Evolutionary conservation across 164 flowering plant genomes (phyloP).

Genomic region (Nymphaea thermarum): DNA sequence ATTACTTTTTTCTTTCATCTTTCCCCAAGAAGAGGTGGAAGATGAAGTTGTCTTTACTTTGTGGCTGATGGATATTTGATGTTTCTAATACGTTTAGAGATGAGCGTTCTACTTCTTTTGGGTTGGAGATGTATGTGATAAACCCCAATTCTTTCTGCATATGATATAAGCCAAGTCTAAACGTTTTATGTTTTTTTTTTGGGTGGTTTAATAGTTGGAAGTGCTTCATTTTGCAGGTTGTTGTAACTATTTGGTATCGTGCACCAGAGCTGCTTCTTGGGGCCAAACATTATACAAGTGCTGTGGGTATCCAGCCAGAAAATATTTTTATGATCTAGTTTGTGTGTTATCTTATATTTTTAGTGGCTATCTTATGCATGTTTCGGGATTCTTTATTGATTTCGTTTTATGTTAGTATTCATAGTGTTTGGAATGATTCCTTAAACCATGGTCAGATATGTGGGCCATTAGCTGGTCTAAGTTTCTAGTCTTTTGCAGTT

Average conservation of each 20-base stretch:
- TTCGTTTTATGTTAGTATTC: neutral
- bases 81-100: too few species aligned
- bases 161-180: too few species aligned
- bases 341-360: neutral
- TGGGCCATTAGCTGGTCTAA: conserved; percentile 91
- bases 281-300: conserved; percentile 96
- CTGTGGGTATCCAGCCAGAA: conserved; percentile 68
- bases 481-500: neutral
- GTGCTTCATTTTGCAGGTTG: conserved; percentile 44
- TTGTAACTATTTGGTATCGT: conserved; percentile 99
- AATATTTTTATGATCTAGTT: too few species aligned
- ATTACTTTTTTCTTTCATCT: too few species aligned
- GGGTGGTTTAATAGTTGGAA: neutral
- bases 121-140: too few species aligned
- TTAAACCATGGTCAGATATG: conserved; percentile 43
- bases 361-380: neutral
- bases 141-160: too few species aligned
- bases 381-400: too few species aligned
- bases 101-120: too few species aligned
- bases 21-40: too few species aligned
- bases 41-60: too few species aligned
- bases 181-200: too few species aligned
- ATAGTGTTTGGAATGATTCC: neutral
- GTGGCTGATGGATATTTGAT: too few species aligned
- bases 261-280: conserved; percentile 99